A percentile compares a stretch with the other conserved stretches of the same genome.
Conservation (phyloP, 176 grass and related monocot species). For the Chloris gayana region DNA sequence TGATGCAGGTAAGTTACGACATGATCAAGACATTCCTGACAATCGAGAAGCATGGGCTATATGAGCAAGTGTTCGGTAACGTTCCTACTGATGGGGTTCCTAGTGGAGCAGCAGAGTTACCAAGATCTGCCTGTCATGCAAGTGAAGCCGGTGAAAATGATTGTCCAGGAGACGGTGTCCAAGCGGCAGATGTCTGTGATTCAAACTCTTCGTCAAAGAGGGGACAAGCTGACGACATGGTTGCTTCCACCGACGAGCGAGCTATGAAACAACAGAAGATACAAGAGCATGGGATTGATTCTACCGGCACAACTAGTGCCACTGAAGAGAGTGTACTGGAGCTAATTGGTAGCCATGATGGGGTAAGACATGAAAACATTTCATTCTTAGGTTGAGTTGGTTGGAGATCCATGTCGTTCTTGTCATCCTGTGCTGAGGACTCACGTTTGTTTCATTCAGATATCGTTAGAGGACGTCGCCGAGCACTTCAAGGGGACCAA, state of each 20-base stretch:
- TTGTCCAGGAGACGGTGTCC: neutral
- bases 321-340: conserved; percentile 62
- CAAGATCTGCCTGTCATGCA: conserved; percentile 15
- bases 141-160: conserved; percentile 18
- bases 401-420: neutral
- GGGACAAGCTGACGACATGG: neutral
- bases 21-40: conserved; percentile 73
- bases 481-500: conserved; percentile 60
- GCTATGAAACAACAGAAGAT: conserved; percentile 57
- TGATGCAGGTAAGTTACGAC: conserved; percentile 71
- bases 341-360: conserved; percentile 46
- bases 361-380: conserved; percentile 54
- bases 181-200: neutral
- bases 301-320: neutral
- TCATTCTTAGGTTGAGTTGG: neutral
- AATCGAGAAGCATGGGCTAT: conserved; percentile 58
- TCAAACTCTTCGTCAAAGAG: conserved; percentile 39
- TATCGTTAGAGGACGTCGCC: conserved; percentile 56
- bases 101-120: conserved; percentile 8
- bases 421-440: conserved; percentile 12
- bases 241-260: conserved; percentile 27
- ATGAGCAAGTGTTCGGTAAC: conserved; percentile 52
- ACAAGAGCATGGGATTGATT: conserved; percentile 27
- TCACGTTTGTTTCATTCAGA: conserved; percentile 64
- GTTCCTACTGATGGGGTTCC: conserved; percentile 16